A percentile compares a stretch with the other conserved stretches of the same genome.
phyloP scores from a whole-genome alignment of 2,329 filamentous ascomycete genomes.

The Nemania sp. region DNA sequence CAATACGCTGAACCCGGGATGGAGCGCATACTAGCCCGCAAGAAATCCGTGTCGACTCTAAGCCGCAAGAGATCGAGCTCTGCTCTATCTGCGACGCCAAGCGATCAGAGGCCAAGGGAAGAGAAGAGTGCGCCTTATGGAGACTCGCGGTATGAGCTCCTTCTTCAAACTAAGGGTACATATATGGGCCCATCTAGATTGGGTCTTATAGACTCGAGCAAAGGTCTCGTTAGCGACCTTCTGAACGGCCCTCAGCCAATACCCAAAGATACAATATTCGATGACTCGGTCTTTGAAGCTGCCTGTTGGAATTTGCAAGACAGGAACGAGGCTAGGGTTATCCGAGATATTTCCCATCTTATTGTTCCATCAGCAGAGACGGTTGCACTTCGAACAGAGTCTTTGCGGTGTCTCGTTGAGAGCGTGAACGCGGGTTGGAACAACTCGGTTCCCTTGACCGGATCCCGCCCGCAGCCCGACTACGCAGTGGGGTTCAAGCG shows the following conservation, averaged over 20 bases:
- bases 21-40: slow-evolving; percentile 39
- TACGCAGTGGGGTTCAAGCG: too few species aligned
- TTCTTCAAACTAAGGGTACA: slow-evolving; percentile 45
- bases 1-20: slow-evolving; percentile 27
- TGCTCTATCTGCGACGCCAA: slow-evolving; percentile 38
- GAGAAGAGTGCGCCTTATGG: slow-evolving; percentile 45
- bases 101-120: slow-evolving; percentile 45
- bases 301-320: neutral
- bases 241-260: too few species aligned
- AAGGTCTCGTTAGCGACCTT: slow-evolving; percentile 4
- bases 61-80: slow-evolving; percentile 37
- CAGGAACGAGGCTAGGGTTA: too few species aligned
- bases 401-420: too few species aligned
- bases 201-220: slow-evolving; percentile 40
- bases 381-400: too few species aligned
- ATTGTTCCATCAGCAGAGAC: too few species aligned
- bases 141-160: slow-evolving; percentile 40
- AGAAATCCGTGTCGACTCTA: slow-evolving; percentile 33
- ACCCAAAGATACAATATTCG: too few species aligned
- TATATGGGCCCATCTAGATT: slow-evolving; percentile 43
- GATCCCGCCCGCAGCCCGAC: too few species aligned
- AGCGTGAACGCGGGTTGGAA: too few species aligned
- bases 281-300: too few species aligned
- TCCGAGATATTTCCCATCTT: too few species aligned
- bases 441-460: too few species aligned